These are phyloP conservation scores for Bryum argenteum DNA, from an alignment of 225 moss, liverwort and hornwort genomes.

Conservation along the genomic window DNA sequence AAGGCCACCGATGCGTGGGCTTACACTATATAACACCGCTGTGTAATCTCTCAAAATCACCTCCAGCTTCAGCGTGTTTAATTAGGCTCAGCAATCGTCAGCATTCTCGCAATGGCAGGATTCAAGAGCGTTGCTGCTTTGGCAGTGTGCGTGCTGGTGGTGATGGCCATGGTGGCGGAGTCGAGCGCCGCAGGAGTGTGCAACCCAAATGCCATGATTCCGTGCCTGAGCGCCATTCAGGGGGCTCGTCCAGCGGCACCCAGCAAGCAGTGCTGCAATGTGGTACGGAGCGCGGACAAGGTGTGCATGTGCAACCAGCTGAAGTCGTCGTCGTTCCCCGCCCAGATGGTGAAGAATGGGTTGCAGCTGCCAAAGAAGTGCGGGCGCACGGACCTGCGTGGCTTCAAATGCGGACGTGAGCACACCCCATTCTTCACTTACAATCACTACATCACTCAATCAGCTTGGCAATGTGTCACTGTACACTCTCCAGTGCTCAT, in stretches of 20 bases:
- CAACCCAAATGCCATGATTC: slow-evolving; percentile 14
- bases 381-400: too few relatives aligned
- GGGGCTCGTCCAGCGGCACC: not conserved
- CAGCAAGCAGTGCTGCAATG: slow-evolving; percentile 22
- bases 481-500: too few relatives aligned
- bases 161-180: slow-evolving; percentile 22
- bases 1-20: not conserved
- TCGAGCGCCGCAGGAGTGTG: slow-evolving; percentile 19
- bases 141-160: slow-evolving; percentile 20
- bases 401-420: too few relatives aligned
- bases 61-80: not conserved
- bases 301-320: slow-evolving; percentile 33
- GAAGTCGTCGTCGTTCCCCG: slow-evolving; percentile 21
- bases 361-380: not conserved
- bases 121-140: not conserved
- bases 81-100: too few relatives aligned
- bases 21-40: not conserved
- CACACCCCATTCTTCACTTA: too few relatives aligned
- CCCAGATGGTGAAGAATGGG: slow-evolving; percentile 25
- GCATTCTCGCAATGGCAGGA: slow-evolving; percentile 2
- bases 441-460: too few relatives aligned
- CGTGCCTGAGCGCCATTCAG: not conserved
- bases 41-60: not conserved
- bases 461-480: too few relatives aligned
- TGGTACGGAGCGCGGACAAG: slow-evolving; percentile 6